A percentile compares a stretch with the other conserved stretches of the same genome.
Conservation (phyloP, 148 eudicot species). For the Arctostaphylos glauca region DNA sequence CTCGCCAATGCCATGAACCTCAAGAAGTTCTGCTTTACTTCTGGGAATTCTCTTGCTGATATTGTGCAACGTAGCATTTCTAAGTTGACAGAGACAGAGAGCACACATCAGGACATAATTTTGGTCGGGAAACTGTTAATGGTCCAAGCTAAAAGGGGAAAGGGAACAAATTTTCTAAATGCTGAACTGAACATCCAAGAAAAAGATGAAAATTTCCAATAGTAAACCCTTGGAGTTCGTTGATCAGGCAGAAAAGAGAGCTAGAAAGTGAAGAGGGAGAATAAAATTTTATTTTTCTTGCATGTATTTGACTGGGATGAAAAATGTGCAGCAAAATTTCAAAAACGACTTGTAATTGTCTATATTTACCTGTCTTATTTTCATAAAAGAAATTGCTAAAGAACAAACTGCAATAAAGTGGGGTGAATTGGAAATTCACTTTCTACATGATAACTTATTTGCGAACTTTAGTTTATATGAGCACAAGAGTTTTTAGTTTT, state of each 20-base stretch:
- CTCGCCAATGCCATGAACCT: slow-evolving; percentile 79
- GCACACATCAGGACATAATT: slow-evolving; percentile 7
- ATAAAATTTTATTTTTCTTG: not conserved
- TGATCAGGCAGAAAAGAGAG: not conserved
- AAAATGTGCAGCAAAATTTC: not conserved
- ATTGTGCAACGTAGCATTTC: slow-evolving; percentile 46
- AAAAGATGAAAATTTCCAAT: not conserved
- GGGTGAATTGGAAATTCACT: not conserved
- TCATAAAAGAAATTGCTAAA: not conserved
- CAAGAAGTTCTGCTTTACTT: slow-evolving; percentile 72
- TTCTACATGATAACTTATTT: not conserved
- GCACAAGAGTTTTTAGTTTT: too few relatives aligned
- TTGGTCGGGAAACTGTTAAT: not conserved
- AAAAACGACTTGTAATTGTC: not conserved
- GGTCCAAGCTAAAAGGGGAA: not conserved
- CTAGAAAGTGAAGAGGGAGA: not conserved
- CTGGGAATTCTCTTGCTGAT: slow-evolving; percentile 65
- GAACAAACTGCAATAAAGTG: not conserved
- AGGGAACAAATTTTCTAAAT: not conserved
- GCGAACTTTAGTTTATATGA: not conserved
- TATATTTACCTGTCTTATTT: not conserved
- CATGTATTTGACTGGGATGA: not conserved
- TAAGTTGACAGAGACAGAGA: slow-evolving; percentile 22
- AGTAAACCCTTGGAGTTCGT: not conserved
- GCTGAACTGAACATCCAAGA: not conserved